phyloP scores from a whole-genome alignment of 495 filamentous ascomycete species.

The Penicillium verhagenii region DNA sequence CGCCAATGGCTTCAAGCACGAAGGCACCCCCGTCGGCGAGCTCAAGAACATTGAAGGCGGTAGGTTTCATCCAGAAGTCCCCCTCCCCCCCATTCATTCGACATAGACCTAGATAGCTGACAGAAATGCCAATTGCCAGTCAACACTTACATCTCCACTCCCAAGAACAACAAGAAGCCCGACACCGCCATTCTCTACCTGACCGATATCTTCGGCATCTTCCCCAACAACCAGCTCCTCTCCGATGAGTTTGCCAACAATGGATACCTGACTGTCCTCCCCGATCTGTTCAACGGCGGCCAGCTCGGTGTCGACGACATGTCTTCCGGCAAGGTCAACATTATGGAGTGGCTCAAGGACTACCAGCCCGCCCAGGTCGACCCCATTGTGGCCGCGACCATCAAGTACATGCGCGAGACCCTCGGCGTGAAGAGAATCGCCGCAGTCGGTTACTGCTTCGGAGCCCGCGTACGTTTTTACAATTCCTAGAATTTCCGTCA shows the following conservation, averaged over 20 bases:
- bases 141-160: slow-evolving; percentile 42
- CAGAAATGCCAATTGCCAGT: slow-evolving; percentile 21
- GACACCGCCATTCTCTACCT: slow-evolving; percentile 49
- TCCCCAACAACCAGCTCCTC: slow-evolving; percentile 74
- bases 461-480: slow-evolving; percentile 36
- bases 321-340: slow-evolving; percentile 54
- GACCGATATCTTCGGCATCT: slow-evolving; percentile 70
- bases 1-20: slow-evolving; percentile 52
- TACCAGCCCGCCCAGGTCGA: slow-evolving; percentile 62
- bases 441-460: slow-evolving; percentile 52
- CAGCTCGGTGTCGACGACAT: slow-evolving; percentile 53
- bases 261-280: slow-evolving; percentile 74
- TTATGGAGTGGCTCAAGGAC: slow-evolving; percentile 56
- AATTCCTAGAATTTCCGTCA: not conserved
- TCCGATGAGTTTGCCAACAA: slow-evolving; percentile 82
- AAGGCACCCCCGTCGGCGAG: slow-evolving; percentile 43
- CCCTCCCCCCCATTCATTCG: not conserved
- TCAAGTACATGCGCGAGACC: slow-evolving; percentile 59
- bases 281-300: slow-evolving; percentile 79
- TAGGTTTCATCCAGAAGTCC: slow-evolving; percentile 17
- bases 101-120: not conserved
- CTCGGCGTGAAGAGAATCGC: slow-evolving; percentile 66
- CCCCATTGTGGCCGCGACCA: slow-evolving; percentile 57
- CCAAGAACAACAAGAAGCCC: slow-evolving; percentile 40
- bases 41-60: slow-evolving; percentile 40